Evolutionary conservation across 768 basidiomycete species (phyloP).

Genomic region (Hericium erinaceus): DNA sequence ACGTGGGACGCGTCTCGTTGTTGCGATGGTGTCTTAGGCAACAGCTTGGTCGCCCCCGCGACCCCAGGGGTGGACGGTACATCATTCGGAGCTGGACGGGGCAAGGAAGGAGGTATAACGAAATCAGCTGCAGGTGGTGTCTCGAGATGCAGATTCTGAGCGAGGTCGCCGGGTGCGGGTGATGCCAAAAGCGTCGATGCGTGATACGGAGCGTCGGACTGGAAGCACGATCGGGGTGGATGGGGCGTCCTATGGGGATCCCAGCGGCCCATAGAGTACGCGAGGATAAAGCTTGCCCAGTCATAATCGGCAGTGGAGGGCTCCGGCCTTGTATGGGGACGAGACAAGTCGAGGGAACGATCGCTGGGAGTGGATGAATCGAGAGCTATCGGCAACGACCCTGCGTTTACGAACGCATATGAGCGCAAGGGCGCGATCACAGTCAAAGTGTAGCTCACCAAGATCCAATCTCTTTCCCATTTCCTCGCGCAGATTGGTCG

Average conservation of each 20-base stretch:
- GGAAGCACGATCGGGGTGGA: slow-evolving; percentile 34
- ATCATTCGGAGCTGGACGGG: background rate
- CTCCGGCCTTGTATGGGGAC: slow-evolving; percentile 11
- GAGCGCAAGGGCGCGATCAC: background rate
- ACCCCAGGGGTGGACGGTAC: background rate
- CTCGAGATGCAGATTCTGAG: background rate
- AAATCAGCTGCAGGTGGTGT: background rate
- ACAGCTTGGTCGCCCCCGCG: background rate
- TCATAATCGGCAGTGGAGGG: slow-evolving; percentile 33
- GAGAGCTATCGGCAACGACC: slow-evolving; percentile 12
- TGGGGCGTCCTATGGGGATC: slow-evolving; percentile 65
- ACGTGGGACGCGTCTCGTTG: background rate
- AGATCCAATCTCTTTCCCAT: slow-evolving; percentile 5
- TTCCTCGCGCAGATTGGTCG: slow-evolving; percentile 11
- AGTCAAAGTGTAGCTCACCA: slow-evolving; percentile 2
- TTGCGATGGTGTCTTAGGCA: background rate
- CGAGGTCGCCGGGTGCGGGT: background rate
- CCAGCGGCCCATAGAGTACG: slow-evolving; percentile 73
- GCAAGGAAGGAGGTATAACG: background rate
- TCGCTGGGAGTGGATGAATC: slow-evolving; percentile 21
- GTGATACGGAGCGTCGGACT: slow-evolving; percentile 3
- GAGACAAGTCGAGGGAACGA: slow-evolving; percentile 10
- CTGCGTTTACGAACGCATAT: background rate
- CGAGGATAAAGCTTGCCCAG: slow-evolving; percentile 70
- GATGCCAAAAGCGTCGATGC: background rate